Conservation (phyloP, 805 yeast genomes). For the Starmerella roubikii region DNA sequence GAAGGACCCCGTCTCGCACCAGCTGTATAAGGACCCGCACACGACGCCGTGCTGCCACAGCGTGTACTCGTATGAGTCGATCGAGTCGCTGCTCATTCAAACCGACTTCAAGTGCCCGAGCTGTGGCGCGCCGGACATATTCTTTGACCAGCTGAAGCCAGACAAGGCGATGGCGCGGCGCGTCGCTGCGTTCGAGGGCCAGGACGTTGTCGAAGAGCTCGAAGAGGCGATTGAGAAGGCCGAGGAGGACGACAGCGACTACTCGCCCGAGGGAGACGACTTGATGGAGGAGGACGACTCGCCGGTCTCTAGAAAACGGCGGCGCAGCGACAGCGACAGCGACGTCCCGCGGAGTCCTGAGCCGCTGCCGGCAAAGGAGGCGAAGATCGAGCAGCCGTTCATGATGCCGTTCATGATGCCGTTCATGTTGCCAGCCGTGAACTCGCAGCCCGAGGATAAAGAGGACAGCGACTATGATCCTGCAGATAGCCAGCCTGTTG, state of each 20-base stretch:
- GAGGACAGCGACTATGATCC: constrained; percentile 9
- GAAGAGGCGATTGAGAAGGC: not conserved
- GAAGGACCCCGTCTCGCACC: constrained; percentile 57
- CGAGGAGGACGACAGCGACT: constrained; percentile 8
- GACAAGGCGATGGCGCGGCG: constrained; percentile 47
- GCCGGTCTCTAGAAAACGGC: constrained; percentile 6
- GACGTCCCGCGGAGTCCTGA: not conserved
- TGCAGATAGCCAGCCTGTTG: constrained; percentile 10
- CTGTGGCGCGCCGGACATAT: constrained; percentile 60
- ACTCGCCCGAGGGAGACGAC: constrained; percentile 11
- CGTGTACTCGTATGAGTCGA: constrained; percentile 43
- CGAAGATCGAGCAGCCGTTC: constrained; percentile 3
- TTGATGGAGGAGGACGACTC: no score
- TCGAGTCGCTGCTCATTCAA: constrained; percentile 57
- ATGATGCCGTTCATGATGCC: constrained; percentile 20
- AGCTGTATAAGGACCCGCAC: constrained; percentile 56
- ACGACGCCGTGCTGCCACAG: constrained; percentile 68
- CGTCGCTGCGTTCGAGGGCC: constrained; percentile 33
- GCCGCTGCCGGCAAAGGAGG: not conserved
- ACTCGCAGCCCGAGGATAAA: constrained; percentile 1
- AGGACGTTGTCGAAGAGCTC: constrained; percentile 1
- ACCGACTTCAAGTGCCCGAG: constrained; percentile 84
- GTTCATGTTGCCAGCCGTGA: constrained; percentile 17
- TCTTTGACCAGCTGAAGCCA: constrained; percentile 53
- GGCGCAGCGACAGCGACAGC: constrained; percentile 7